phyloP scores from a whole-genome alignment of 2,329 filamentous ascomycete genomes.

The Monilinia laxa region DNA sequence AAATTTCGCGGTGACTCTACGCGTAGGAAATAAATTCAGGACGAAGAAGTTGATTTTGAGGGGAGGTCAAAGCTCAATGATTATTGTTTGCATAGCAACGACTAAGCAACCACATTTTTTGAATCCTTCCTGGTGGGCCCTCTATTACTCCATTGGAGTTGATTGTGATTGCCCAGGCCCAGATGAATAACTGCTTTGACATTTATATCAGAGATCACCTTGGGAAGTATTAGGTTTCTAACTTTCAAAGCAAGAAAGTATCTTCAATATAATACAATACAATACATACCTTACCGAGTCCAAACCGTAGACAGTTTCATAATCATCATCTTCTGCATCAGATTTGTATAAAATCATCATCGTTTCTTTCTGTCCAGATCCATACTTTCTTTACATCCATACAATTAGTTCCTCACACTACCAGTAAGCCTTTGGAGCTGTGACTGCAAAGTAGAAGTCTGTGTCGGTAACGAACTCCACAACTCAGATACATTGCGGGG shows the following conservation, averaged over 20 bases:
- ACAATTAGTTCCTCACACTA: too few relatives aligned
- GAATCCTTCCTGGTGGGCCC: not conserved
- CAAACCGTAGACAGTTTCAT: not conserved
- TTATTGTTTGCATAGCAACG: slow-evolving; percentile 1
- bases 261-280: too few relatives aligned
- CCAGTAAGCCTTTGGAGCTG: not conserved
- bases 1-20: slow-evolving; percentile 33
- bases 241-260: too few relatives aligned
- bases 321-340: not conserved
- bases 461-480: not conserved
- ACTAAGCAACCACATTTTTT: not conserved
- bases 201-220: not conserved
- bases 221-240: too few relatives aligned
- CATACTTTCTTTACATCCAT: not conserved
- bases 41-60: not conserved
- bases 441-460: too few relatives aligned
- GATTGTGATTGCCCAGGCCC: not conserved
- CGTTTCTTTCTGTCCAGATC: not conserved
- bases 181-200: not conserved
- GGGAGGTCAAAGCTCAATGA: not conserved
- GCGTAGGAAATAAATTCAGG: not conserved
- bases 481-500: slow-evolving; percentile 1
- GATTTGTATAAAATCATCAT: not conserved
- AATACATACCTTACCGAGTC: too few relatives aligned
- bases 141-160: not conserved